Conservation (phyloP, 202 grass and related monocot species). For the Brachypodium distachyon region DNA sequence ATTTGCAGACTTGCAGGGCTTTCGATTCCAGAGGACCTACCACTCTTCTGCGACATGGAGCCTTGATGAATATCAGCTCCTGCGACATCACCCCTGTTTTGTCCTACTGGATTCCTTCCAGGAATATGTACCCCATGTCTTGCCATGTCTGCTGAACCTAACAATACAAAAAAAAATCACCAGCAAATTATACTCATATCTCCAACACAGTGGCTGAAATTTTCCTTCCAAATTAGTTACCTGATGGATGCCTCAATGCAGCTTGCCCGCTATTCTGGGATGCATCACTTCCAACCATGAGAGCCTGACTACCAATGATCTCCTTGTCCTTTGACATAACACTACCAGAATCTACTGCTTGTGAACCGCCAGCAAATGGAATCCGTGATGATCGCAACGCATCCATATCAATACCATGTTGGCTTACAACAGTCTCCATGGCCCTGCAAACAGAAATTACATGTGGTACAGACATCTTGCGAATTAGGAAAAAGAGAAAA, state of each 20-base stretch:
- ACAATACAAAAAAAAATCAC: slow-evolving; percentile 25
- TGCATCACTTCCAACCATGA: slow-evolving; percentile 50
- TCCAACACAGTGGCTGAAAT: slow-evolving; percentile 16
- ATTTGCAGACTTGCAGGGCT: slow-evolving; percentile 71
- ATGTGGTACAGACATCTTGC: background rate
- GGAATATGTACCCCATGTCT: slow-evolving; percentile 38
- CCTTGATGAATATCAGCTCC: slow-evolving; percentile 62
- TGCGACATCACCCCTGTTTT: slow-evolving; percentile 42
- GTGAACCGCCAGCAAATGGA: slow-evolving; percentile 60
- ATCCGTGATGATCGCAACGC: slow-evolving; percentile 60
- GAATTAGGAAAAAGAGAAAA: background rate
- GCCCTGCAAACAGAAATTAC: slow-evolving; percentile 45
- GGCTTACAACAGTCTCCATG: slow-evolving; percentile 94
- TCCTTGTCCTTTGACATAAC: slow-evolving; percentile 72
- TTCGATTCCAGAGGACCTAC: slow-evolving; percentile 64
- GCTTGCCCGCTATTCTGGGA: slow-evolving; percentile 43
- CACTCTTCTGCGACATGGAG: slow-evolving; percentile 63
- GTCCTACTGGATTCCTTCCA: slow-evolving; percentile 25
- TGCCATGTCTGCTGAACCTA: slow-evolving; percentile 44
- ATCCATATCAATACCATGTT: slow-evolving; percentile 95
- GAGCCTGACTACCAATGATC: slow-evolving; percentile 41
- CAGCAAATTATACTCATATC: slow-evolving; percentile 16
- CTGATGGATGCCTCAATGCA: slow-evolving; percentile 70
- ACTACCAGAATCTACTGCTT: slow-evolving; percentile 50
- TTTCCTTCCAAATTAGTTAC: slow-evolving; percentile 40